Base-by-base conservation (phyloP, 257 asterid genomes). In the Nicotiana otophora region DNA sequence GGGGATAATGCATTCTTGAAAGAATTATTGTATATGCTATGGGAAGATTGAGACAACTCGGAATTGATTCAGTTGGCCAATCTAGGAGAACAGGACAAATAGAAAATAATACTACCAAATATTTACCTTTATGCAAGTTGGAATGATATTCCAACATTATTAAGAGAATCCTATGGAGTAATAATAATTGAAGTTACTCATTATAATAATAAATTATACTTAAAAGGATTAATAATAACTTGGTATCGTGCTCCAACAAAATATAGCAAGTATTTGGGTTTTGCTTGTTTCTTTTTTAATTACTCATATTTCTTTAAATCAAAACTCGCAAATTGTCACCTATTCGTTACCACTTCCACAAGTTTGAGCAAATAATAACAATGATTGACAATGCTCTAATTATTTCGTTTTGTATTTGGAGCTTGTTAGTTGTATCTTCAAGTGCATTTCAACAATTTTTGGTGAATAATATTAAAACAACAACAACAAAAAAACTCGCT, bases 21-120 rank as follows among this genome's bases (percentile, higher is more conserved):
- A 81, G 17, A 69, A 48, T 77, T 64, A 26, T 69, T 42, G 51
- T 17, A 46, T 6, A 48, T 17, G 33, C 2, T 58, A 14, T 30
- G 62, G 54, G 28, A 78, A 81, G 68, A 48, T 81, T 82, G 54
- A 81, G 68, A 77, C 82, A 80, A 83, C 83, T 66, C 65, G 81
- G 81, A 72, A 63, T 61, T 65, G 67, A 83, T 64, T 83, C 53
- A 82, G 81, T 33, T 6, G 51, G 76, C 58, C 42, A 46, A 48
- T 23, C 48, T 19, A 82, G 77, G 61, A 23, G 74, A 70, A 83
- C 78, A 66, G 75, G 84, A 79, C 85, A 85, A 85, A 79, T 28
- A 51, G 42, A 51, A 74, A 75, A 51, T 75, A 75, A 75, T 51
- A 51, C 80, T 26, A 75, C 80, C 46, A 51, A 75, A 51, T 51